These are phyloP conservation scores for Juglanconis sp. DNA, from an alignment of 2,329 filamentous ascomycete genomes.

Conservation along the genomic window DNA sequence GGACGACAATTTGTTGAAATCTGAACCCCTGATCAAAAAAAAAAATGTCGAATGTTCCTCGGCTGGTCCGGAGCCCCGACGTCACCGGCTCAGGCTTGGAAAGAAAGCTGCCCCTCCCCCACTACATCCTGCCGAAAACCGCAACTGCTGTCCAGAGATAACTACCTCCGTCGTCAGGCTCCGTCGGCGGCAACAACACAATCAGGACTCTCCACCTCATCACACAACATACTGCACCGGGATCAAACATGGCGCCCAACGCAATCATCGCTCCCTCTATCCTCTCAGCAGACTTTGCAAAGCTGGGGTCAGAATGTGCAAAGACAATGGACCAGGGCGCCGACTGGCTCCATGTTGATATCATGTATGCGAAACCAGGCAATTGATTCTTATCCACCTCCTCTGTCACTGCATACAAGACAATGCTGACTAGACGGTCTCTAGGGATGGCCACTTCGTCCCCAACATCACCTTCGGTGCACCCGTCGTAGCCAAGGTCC, in stretches of 20 bases:
- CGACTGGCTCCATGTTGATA: constrained; percentile 94
- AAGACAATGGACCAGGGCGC: constrained; percentile 82
- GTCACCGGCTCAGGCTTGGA: neutral
- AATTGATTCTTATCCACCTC: constrained; percentile 24
- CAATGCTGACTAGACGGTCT: neutral
- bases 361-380: constrained; percentile 52
- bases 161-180: neutral
- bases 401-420: neutral
- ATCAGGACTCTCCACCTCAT: neutral
- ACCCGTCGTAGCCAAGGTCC: constrained; percentile 91
- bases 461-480: constrained; percentile 97
- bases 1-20: neutral
- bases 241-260: constrained; percentile 69
- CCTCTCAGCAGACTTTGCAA: constrained; percentile 91
- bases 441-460: constrained; percentile 96
- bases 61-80: neutral
- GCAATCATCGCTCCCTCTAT: constrained; percentile 97
- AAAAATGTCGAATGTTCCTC: neutral
- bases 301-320: constrained; percentile 81
- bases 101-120: neutral
- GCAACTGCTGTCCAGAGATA: neutral
- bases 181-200: neutral
- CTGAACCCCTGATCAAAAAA: neutral
- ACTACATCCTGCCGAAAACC: neutral
- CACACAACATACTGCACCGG: neutral